phyloP scores from a whole-genome alignment of 2,329 filamentous ascomycete species.

The Xylaria sp. region DNA sequence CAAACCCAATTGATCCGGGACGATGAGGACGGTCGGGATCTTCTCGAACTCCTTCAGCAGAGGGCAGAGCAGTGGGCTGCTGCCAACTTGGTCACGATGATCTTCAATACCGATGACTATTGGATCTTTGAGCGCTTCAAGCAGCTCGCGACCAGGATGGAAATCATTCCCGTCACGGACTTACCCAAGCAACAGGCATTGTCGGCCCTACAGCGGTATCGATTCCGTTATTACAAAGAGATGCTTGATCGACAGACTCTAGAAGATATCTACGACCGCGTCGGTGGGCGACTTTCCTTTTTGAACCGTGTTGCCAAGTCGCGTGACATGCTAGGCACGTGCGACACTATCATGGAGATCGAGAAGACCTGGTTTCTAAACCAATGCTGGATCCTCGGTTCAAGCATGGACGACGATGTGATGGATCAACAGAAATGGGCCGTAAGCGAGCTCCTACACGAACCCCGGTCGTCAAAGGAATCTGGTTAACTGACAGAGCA shows the following conservation, averaged over 20 bases:
- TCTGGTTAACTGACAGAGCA: slow-evolving; percentile 8
- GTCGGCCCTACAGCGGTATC: slow-evolving; percentile 77
- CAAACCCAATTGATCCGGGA: slow-evolving; percentile 90
- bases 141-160: slow-evolving; percentile 91
- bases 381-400: slow-evolving; percentile 77
- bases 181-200: slow-evolving; percentile 80
- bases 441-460: slow-evolving; percentile 56
- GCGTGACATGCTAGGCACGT: slow-evolving; percentile 77
- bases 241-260: slow-evolving; percentile 60
- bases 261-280: slow-evolving; percentile 80
- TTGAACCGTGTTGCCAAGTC: slow-evolving; percentile 90
- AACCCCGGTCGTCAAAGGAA: neutral
- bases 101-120: slow-evolving; percentile 97
- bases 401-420: slow-evolving; percentile 91
- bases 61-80: slow-evolving; percentile 97
- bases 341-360: slow-evolving; percentile 71
- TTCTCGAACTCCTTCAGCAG: slow-evolving; percentile 94
- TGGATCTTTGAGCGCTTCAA: slow-evolving; percentile 98
- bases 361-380: slow-evolving; percentile 83
- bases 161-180: slow-evolving; percentile 85
- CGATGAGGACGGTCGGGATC: slow-evolving; percentile 88
- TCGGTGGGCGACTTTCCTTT: slow-evolving; percentile 88
- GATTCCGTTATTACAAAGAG: slow-evolving; percentile 77
- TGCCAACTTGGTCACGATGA: slow-evolving; percentile 84
- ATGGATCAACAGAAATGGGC: slow-evolving; percentile 98